Evolutionary conservation across 140 eudicot species (phyloP), one percentile per base, ranked within the genome.

Genomic region (Oenanthe javanica): DNA sequence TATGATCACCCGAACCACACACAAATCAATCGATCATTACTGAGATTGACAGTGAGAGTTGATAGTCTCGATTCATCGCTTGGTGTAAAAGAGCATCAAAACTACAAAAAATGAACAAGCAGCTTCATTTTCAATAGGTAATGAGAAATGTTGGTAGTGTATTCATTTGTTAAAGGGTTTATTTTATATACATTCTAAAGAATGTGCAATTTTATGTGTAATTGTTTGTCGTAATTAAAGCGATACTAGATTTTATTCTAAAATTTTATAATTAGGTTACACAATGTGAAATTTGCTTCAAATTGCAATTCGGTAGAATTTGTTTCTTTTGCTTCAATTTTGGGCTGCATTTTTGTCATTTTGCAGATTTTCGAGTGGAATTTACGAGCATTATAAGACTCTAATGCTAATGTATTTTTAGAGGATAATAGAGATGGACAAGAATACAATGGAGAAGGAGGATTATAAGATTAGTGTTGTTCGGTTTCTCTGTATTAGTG

Each of bases 401-500:
- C 2, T 36, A 36, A 36, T 36, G 40, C 40, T 36, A 43, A 18
- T 79, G 47, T 42, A 45, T 75, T 11, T 76, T 45, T 51, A 79
- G 70, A 15, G 42, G 72, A 66, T 14, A 27, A 78, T 48, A 57
- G 77, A 70, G 46, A 87, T 85, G 87, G 75, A 79, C 57, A 85
- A 83, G 72, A 52, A 36, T 80, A 73, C 18, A 80, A 83, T 23
- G 42, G 70, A 61, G 6, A 61, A 59, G 61, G 71, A 71, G 61
- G 59, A 75, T 25, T 36, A 78, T 55, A 72, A 74, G 25, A 75
- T 15, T 63, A 70, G 88, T 48, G 75, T 70, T 15, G 84, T 89
- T 23, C 82, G 89, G 75, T 93, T 90, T 84, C 48, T 87, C 23
- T 89, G 89, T 78, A 84, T 95, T 77, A 84, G 92, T 79, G 83